These are phyloP conservation scores for Didymella pinodella DNA, from an alignment of 2,329 filamentous ascomycete genomes.

Conservation along the genomic window DNA sequence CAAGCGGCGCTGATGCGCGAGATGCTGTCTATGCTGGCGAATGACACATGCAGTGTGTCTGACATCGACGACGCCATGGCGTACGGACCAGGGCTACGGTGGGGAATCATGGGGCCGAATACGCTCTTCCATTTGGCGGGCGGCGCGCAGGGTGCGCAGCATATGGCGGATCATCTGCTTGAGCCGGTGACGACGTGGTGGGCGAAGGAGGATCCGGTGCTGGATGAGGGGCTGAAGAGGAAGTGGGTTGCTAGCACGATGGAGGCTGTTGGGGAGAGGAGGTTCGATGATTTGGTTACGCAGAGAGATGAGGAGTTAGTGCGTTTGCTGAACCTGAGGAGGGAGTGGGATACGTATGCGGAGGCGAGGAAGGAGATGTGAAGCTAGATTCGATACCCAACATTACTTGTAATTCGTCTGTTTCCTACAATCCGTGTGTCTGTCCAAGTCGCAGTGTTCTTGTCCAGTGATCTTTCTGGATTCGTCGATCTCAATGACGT, in stretches of 20 bases:
- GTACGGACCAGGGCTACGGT: conserved; percentile 27
- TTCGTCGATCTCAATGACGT: not conserved
- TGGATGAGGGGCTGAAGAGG: conserved; percentile 27
- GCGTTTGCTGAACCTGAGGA: conserved; percentile 23
- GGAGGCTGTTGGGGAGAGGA: conserved; percentile 20
- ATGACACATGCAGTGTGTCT: conserved; percentile 23
- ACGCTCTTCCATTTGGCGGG: conserved; percentile 27
- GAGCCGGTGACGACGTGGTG: conserved; percentile 31
- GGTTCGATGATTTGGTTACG: conserved; percentile 19
- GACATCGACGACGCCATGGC: conserved; percentile 31
- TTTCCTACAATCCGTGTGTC: not conserved
- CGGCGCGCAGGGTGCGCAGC: conserved; percentile 28
- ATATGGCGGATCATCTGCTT: conserved; percentile 28
- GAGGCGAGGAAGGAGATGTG: conserved; percentile 35
- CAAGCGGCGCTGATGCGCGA: conserved; percentile 43
- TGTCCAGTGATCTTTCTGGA: too few relatives aligned
- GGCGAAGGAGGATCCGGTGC: conserved; percentile 22
- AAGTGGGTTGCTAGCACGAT: conserved; percentile 29
- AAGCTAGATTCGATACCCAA: not conserved
- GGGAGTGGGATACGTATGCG: conserved; percentile 25
- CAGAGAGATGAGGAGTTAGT: conserved; percentile 30
- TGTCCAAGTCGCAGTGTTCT: not conserved
- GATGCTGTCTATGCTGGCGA: conserved; percentile 24
- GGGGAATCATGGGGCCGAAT: conserved; percentile 31
- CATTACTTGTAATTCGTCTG: not conserved